Evolutionary conservation across 164 flowering plant species (phyloP), one percentile per base, ranked within the genome.

Genomic region (Vitis cinerea): DNA sequence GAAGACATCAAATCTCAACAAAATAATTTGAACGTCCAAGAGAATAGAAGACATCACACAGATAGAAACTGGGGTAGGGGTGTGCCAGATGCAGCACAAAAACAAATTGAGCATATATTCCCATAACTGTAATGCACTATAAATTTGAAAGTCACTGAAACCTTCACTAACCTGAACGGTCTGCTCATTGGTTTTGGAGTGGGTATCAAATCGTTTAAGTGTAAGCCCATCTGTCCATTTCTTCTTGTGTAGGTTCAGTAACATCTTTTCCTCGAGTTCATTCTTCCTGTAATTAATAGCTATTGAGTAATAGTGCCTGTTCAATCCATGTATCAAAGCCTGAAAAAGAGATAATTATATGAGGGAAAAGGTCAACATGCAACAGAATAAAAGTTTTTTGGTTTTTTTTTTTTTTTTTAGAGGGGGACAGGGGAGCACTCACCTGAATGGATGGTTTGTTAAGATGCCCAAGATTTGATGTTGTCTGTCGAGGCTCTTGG

Each of bases 151-250:
- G 37, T 15, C 23, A 44, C 12, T 17, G 50, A 23, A 23, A 55
- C n/a, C 17, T 58, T 57, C 54, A 71, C 71, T 71, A 11, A 88
- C 93, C 94, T 94, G 93, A 23, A 94, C 96, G 57, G 89, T 89
- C 80, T 89, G 91, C 74, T 87, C 91, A 80, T 89, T 89, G 50
- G 93, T 89, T 71, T 85, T 83, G 19, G 93, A 87, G 72, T 89
- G 93, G 17, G 76, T 66, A 72, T 89, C 93, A 81, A 89, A 89
- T 3, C 85, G 88, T 66, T 72, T 69, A 48, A 89, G 91, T 4
- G 91, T 87, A 72, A 89, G 71, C 31, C 98, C 98, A 83, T 94
- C 98, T 8, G 98, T 90, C 98, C 98, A 94, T 75, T 94, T 94
- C 84, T 94, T 94, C 89, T 94, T 94, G 80, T 92, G 97, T 54